Evolutionary conservation across 805 yeast species (phyloP), one percentile per base, ranked within the genome.

Genomic region (Ogataea saltuana): DNA sequence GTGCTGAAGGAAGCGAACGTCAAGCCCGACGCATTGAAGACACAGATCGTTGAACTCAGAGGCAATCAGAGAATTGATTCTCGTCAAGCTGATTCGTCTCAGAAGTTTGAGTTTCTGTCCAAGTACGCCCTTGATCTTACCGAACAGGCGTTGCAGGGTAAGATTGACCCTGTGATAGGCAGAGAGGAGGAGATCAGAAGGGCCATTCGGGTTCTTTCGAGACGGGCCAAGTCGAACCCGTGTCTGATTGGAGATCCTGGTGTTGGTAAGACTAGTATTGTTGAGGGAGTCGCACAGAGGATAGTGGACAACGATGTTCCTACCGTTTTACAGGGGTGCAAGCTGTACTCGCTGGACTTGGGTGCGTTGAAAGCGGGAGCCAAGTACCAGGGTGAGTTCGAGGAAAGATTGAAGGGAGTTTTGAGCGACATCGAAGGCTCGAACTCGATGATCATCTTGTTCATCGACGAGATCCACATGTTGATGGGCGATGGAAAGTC

Each of bases 301-400:
- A 88, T 93, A 50, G 81, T 93, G 47, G 97, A 93, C 60, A 87
- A 87, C 51, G 99, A 93, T 67, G 96, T 93, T 12, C 99, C 99
- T 32, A 78, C 81, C 19, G 88, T 91, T 50, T 73, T 93, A 53
- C 85, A 86, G 48, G 81, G 81, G 45, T 82, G 96, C 51, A 81
- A 83, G 50, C 72, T 93, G 43, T 91, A 83, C 63, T 86, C 97
- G 13, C 75, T 93, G 49, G 99, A 93, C 65, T 74, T 93, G 54
- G 99, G 99, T 50, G 95, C 98, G 1, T 77, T 93, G 58, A 91
- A 95, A 49, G 99, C 99, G 6, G 99, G 99, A 69, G 98, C 99
- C 45, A 93, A 93, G 64, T 90, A 88, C 68, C 95, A 91, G 67
- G 99, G 99, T 69, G 99, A 93, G 63, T 93, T 91, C 60, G 99